Base-by-base conservation (phyloP, 495 filamentous ascomycete genomes). In the Penicillium samsonianum region DNA sequence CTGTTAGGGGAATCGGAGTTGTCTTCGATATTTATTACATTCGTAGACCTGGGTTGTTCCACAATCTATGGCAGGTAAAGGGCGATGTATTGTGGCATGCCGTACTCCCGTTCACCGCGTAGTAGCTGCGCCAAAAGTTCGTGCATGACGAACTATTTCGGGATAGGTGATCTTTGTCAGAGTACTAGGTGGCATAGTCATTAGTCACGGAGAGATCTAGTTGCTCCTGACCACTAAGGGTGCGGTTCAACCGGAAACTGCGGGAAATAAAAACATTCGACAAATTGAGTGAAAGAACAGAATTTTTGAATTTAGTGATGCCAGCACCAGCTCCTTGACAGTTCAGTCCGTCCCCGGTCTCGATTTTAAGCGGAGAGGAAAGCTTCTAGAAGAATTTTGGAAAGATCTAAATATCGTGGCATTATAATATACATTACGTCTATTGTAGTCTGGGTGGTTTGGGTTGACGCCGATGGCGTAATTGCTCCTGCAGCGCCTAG, bases 221-320 rank as follows among this genome's bases (percentile, higher is more conserved):
- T 22, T 57, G 46, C 25, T 50, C 55, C 14, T 44, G 46, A 5
- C 14, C n/a, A 9, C 35, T 17, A 17, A 57, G 40, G 10, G 45
- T 57, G 45, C 55, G 55, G 28, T 50, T 57, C 17, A 57, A 46
- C 12, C 37, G 55, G 35, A 57, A 57, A 38, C 55, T 57, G 12
- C 37, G 45, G 16, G 45, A 30, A 23, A 57, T 28, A 33, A 4
- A 38, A 3, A 11, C 1, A 43, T 49, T 57, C n/a, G 45, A 57
- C 8, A 57, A 33, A 19, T 57, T 57, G 14, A 33, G 45, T 30
- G 45, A 26, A 20, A 57, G 40, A 28, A 20, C 44, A 3, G 53
- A 38, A 28, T 49, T 12, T 17, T 41, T 49, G 46, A 57, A 50
- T 25, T 5, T 16, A 6, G 35, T 50, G 16, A 37, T 43, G n/a